Evolutionary conservation across 768 basidiomycete genomes (phyloP).

Genomic region (Crepidotus variabilis): DNA sequence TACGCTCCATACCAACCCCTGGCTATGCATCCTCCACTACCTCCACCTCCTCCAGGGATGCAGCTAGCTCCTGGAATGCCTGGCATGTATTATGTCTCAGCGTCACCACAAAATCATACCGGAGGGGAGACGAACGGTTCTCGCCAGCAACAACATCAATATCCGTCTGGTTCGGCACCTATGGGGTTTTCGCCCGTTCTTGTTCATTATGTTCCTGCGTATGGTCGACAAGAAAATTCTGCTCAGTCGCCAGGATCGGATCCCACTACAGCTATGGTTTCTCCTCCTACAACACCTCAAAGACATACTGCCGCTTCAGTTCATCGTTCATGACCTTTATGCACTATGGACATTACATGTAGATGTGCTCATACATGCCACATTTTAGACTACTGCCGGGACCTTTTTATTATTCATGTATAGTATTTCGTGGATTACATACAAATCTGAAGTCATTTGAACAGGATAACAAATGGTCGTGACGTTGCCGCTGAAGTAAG

Average conservation of each 20-base stretch:
- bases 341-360: neutral
- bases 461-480: no score
- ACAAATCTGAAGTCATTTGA: neutral
- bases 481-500: no score
- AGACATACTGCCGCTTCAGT: constrained; percentile 3
- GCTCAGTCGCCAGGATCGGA: constrained; percentile 1
- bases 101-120: constrained; percentile 19
- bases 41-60: constrained; percentile 4
- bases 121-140: constrained; percentile 2
- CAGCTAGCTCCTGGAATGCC: constrained; percentile 6
- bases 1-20: constrained; percentile 22
- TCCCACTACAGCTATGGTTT: constrained; percentile 13
- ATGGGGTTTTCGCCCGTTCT: constrained; percentile 8
- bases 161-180: neutral
- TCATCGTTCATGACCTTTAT: neutral
- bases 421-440: neutral
- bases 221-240: neutral
- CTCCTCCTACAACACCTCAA: constrained; percentile 21
- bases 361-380: neutral
- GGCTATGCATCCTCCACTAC: constrained; percentile 16
- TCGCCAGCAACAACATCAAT: neutral
- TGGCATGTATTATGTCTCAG: constrained; percentile 17
- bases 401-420: neutral
- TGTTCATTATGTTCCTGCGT: constrained; percentile 7
- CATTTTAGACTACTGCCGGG: neutral